Percentiles rank a stretch among this genome's conserved stretches.
These are phyloP conservation scores for Diplogelasinospora grovesii DNA, from an alignment of 495 filamentous ascomycete species.

Conservation along the genomic window DNA sequence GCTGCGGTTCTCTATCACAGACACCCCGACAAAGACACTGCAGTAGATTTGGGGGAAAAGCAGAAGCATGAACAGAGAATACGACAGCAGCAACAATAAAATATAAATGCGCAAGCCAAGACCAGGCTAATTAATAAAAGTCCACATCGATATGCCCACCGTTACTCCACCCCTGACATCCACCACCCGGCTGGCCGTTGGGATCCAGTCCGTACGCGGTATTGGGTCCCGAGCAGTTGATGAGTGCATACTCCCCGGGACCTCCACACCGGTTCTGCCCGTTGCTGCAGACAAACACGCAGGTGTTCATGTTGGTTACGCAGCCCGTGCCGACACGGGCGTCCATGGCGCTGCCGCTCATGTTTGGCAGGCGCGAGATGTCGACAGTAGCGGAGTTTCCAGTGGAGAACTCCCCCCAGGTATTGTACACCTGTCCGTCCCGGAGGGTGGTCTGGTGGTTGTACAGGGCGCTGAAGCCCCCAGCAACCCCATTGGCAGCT, in stretches of 20 bases:
- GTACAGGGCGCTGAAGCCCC: conserved; percentile 26
- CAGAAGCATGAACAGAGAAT: no score
- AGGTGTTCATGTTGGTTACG: conserved; percentile 15
- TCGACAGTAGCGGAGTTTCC: conserved; percentile 26
- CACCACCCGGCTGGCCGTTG: conserved; percentile 20
- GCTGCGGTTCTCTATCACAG: no score
- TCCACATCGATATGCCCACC: conserved; percentile 20
- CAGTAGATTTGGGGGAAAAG: no score
- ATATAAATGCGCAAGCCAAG: no score
- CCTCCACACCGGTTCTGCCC: conserved; percentile 13
- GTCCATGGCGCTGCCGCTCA: conserved; percentile 30
- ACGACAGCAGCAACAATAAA: no score
- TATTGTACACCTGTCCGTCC: conserved; percentile 31
- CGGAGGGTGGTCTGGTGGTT: conserved; percentile 19
- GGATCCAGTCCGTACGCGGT: conserved; percentile 10
- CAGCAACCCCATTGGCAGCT: conserved; percentile 19
- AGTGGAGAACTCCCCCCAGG: conserved; percentile 32
- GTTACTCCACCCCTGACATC: conserved; percentile 23
- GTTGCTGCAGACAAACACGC: conserved; percentile 16
- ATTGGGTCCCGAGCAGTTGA: conserved; percentile 16
- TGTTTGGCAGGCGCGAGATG: conserved; percentile 32
- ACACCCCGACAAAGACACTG: no score
- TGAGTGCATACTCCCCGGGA: conserved; percentile 13
- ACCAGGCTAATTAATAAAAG: no score
- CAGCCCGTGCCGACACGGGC: conserved; percentile 12